Evolutionary conservation across 2,329 filamentous ascomycete genomes (phyloP).

Genomic region (Diaporthe batatas): DNA sequence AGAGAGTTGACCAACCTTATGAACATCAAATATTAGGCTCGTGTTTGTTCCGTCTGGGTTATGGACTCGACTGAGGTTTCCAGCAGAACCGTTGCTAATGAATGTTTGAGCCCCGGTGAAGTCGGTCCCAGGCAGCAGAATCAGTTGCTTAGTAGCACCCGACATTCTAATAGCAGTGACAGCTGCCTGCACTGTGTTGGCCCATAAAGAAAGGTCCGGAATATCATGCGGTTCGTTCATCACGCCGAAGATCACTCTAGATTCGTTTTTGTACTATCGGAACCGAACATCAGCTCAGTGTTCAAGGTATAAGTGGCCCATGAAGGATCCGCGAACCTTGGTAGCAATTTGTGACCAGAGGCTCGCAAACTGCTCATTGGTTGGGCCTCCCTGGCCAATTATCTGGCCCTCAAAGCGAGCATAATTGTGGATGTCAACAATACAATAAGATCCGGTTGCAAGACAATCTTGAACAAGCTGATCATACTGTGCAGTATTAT

Average conservation of each 20-base stretch:
- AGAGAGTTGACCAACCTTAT: slow-evolving; percentile 46
- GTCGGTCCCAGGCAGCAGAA: slow-evolving; percentile 74
- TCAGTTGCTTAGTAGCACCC: slow-evolving; percentile 73
- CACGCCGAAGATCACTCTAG: slow-evolving; percentile 72
- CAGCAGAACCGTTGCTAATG: slow-evolving; percentile 62
- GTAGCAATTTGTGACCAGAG: slow-evolving; percentile 71
- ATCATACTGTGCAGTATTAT: slow-evolving; percentile 66
- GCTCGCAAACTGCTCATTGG: slow-evolving; percentile 70
- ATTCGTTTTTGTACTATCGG: slow-evolving; percentile 61
- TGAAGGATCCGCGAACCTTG: slow-evolving; percentile 50
- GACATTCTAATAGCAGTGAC: slow-evolving; percentile 75
- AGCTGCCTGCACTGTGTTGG: slow-evolving; percentile 69
- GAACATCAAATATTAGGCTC: slow-evolving; percentile 70
- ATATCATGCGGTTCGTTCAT: slow-evolving; percentile 79
- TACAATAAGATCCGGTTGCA: slow-evolving; percentile 67
- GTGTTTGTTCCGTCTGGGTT: slow-evolving; percentile 71
- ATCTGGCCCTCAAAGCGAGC: slow-evolving; percentile 73
- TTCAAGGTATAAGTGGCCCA: not conserved
- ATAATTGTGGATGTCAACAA: slow-evolving; percentile 72
- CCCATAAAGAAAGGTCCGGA: slow-evolving; percentile 68
- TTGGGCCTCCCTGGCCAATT: slow-evolving; percentile 75
- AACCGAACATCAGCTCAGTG: not conserved
- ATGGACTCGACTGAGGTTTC: slow-evolving; percentile 64
- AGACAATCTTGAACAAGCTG: slow-evolving; percentile 69
- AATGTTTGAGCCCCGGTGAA: slow-evolving; percentile 66